Percentiles rank a stretch among this genome's conserved stretches.
Conservation (phyloP, 2,329 filamentous ascomycete genomes). For the Lojkania enalia region DNA sequence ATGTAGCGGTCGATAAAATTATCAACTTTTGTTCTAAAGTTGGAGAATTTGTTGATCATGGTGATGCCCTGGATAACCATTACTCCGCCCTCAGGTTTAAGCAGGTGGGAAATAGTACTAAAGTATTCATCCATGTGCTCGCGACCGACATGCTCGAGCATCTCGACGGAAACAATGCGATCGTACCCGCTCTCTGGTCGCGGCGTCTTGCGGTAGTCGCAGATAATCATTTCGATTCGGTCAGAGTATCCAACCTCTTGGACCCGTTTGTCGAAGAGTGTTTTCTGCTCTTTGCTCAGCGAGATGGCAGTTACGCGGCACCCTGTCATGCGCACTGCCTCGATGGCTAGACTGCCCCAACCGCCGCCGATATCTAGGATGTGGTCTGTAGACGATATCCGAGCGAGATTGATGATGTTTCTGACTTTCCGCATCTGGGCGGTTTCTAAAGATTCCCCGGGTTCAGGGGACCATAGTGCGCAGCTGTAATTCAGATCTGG, state of each 20-base stretch:
- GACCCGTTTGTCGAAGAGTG: not conserved
- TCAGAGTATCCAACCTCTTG: not conserved
- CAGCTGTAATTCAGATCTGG: constrained; percentile 1
- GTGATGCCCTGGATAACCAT: not conserved
- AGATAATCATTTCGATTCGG: not conserved
- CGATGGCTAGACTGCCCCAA: constrained; percentile 2
- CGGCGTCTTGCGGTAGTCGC: constrained; percentile 1
- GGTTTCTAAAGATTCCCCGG: not conserved
- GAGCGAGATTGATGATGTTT: not conserved
- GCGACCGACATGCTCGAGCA: constrained; percentile 2
- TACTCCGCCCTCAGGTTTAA: not conserved
- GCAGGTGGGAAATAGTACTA: not conserved
- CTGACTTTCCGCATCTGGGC: not conserved
- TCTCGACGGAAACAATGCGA: not conserved
- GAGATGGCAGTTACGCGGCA: not conserved
- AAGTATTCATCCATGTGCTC: constrained; percentile 3
- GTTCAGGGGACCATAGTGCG: constrained; percentile 1
- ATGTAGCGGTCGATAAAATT: not conserved
- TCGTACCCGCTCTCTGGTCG: not conserved
- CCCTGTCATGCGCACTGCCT: constrained; percentile 1
- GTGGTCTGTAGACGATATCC: constrained; percentile 3
- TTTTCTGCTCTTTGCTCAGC: constrained; percentile 1
- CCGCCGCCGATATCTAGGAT: constrained; percentile 3
- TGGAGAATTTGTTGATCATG: not conserved
- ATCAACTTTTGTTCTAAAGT: not conserved